Percentiles rank a stretch among this genome's conserved stretches.
Evolutionary conservation across 2,329 filamentous ascomycete species (phyloP).

Genomic region (Hypoxylon sp.): DNA sequence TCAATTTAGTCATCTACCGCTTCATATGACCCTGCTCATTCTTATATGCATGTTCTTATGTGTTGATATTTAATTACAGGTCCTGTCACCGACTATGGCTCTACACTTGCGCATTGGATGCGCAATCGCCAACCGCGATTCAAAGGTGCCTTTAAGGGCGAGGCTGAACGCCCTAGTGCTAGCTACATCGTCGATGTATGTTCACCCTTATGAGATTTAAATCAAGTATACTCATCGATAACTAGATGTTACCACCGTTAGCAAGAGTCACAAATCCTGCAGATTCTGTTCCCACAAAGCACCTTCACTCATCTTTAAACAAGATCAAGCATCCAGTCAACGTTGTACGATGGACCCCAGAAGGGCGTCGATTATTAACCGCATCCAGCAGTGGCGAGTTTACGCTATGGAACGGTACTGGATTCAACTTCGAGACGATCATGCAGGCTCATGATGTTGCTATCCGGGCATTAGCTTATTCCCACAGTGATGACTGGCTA

Average conservation of each 20-base stretch:
- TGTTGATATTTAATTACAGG: conserved; percentile 65
- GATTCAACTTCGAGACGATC: conserved; percentile 99
- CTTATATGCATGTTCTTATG: conserved; percentile 1
- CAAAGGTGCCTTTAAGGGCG: conserved; percentile 78
- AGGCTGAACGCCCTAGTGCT: conserved; percentile 85
- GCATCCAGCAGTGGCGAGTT: conserved; percentile 98
- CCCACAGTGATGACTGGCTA: conserved; percentile 96
- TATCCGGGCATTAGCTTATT: conserved; percentile 87
- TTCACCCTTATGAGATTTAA: conserved; percentile 42
- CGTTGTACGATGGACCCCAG: conserved; percentile 96
- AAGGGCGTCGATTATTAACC: conserved; percentile 90
- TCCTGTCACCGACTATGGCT: conserved; percentile 92
- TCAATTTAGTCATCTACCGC: background rate
- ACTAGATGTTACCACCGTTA: conserved; percentile 86
- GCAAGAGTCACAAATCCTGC: conserved; percentile 81
- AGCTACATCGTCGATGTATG: conserved; percentile 92
- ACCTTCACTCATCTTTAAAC: conserved; percentile 97
- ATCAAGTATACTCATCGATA: conserved; percentile 38
- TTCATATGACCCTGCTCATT: conserved; percentile 6
- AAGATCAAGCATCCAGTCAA: conserved; percentile 99
- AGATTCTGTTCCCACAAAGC: conserved; percentile 92
- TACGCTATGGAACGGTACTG: conserved; percentile 98
- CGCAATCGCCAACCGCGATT: conserved; percentile 83
- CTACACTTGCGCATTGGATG: conserved; percentile 93
- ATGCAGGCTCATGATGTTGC: conserved; percentile 97